Evolutionary conservation across 2,329 filamentous ascomycete species (phyloP).

Genomic region (Pseudocercospora crystallina): DNA sequence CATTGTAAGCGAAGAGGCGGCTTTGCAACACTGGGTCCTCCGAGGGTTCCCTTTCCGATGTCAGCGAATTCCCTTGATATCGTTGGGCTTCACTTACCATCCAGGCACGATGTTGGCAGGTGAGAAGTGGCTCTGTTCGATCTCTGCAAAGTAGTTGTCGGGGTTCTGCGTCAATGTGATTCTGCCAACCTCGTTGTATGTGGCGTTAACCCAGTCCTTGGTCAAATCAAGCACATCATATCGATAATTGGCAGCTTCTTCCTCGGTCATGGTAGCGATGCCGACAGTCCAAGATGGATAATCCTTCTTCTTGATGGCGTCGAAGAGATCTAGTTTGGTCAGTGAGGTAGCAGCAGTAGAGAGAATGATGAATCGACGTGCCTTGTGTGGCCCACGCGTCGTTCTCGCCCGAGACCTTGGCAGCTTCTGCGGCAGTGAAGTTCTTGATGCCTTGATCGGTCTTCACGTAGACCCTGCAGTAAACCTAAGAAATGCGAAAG

Average conservation of each 20-base stretch:
- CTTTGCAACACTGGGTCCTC: constrained; percentile 52
- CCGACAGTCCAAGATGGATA: constrained; percentile 46
- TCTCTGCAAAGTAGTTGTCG: constrained; percentile 53
- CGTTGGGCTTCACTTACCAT: constrained; percentile 27
- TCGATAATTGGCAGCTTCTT: constrained; percentile 50
- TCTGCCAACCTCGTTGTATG: constrained; percentile 50
- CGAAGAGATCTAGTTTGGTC: constrained; percentile 46
- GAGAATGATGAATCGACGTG: no score
- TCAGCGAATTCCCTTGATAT: no score
- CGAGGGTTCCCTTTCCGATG: constrained; percentile 38
- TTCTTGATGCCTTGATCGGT: constrained; percentile 50
- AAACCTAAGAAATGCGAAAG: constrained; percentile 29
- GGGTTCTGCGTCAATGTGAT: constrained; percentile 56
- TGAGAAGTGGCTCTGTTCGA: constrained; percentile 54
- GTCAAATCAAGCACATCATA: constrained; percentile 57
- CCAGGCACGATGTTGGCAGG: constrained; percentile 54
- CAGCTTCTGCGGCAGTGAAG: constrained; percentile 48
- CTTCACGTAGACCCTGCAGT: constrained; percentile 30
- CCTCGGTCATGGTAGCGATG: constrained; percentile 48
- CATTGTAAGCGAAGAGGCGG: constrained; percentile 50
- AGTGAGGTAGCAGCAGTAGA: no score
- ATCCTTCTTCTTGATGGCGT: constrained; percentile 45
- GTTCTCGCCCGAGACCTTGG: constrained; percentile 49
- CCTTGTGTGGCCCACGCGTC: constrained; percentile 53
- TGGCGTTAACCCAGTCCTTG: constrained; percentile 52